Base-by-base conservation (phyloP, 768 basidiomycete genomes). In the Omphalotus guepiniiformis region DNA sequence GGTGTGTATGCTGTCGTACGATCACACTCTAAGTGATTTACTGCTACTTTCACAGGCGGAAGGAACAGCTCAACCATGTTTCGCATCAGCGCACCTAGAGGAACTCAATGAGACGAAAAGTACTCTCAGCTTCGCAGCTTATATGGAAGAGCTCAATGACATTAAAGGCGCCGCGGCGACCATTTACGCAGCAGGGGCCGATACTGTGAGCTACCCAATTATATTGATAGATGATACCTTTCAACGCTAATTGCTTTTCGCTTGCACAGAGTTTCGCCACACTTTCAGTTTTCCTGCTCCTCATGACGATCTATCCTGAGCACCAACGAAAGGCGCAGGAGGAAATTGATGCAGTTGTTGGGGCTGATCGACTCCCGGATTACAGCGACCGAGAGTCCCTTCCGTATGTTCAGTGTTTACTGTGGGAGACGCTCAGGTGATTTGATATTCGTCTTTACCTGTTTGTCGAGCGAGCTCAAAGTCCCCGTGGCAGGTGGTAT, bases 301-400 rank as follows among this genome's bases (percentile, higher is more conserved):
- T 67, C 1, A 68, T 76, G 67, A 56, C 66, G 4, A 52, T 82
- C 19, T 66, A 76, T 57, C 82, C 82, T 6, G 75, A 76, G 36
- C 78, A 64, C 25, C 71, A 71, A 53, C 74, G 68, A 59, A 83
- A 75, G 59, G 83, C 82, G 8, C 82, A 82, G 52, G 68, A 66
- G 46, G 83, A 84, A 63, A 75, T 85, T 51, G 83, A 84, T 58
- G 59, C 69, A 30, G 70, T 83, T 7, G 57, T 83, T 52, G 82
- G 83, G 48, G 65, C 61, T 51, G 78, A 81, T 55, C 72, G 82
- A 49, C 73, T 84, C 23, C 83, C 83, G 49, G 75, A 71, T 12
- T 78, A 79, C 60, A 62, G 68, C 45, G 83, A 85, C 61, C 78
- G 80, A 18, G 66, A 71, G 22, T 58, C 71, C 13, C 66, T 85